Base-by-base conservation (phyloP, 805 yeast genomes). In the Metschnikowia vanudenii region DNA sequence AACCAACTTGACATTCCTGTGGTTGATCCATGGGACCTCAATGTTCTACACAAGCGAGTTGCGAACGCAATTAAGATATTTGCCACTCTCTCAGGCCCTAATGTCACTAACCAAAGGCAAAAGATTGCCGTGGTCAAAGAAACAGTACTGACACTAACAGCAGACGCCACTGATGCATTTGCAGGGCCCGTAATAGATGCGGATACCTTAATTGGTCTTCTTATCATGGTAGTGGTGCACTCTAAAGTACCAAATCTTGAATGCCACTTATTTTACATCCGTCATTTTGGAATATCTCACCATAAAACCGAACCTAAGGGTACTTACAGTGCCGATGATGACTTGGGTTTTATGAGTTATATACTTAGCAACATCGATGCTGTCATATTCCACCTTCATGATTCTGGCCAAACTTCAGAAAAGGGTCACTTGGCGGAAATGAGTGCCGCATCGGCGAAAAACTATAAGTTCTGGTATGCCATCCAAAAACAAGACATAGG, bases 311-410 rank as follows among this genome's bases (percentile, higher is more conserved):
- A 24, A 6, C 17, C 14, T 5, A 18, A 11, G 4, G 28, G 19
- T 13, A 9, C 26, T 9, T 13, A 14, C 18, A 29, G 29, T 18
- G 33, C 32, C 17, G 32, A 34, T 18, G 32, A 59, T 2, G 55
- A 58, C n/a, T 73, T 72, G 33, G 96, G 96, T 0, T 70, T 79
- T 19, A 62, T 78, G 26, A 95, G 88, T 10, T 92, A 92, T 61
- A 83, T 90, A 1, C 54, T 89, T 12, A 84, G 96, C 37, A 88
- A 96, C 5, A 70, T 90, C 37, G 96, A 90, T 56, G 96, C 90
- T 0, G 95, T 88, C 0, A 58, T 88, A 8, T 79, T 69, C 46
- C 92, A 85, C 57, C 69, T 89, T 14, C 59, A 63, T 14, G 48
- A 49, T 1, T 42, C 61, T 1, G 30, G 45, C 3, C 35, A 32